Conservation (phyloP, 2,329 filamentous ascomycete genomes). For the Hymenoscyphus salicellus region DNA sequence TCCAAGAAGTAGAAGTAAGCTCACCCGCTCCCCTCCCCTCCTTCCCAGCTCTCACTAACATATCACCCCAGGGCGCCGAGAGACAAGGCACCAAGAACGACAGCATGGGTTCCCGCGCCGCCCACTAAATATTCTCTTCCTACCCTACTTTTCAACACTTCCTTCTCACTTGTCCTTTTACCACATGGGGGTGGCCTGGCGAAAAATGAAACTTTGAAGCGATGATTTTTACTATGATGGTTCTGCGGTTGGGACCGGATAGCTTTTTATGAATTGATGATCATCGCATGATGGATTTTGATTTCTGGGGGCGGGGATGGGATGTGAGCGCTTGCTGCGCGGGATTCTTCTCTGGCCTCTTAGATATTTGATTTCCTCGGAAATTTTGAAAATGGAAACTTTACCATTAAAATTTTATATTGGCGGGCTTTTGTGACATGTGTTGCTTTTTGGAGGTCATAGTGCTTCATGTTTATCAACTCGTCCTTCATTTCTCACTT, state of each 20-base stretch:
- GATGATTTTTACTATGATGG: background rate
- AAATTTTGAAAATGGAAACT: background rate
- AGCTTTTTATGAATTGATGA: slow-evolving; percentile 9
- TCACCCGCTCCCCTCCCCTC: too few species aligned
- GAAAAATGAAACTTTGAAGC: background rate
- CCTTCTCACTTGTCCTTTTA: slow-evolving; percentile 2
- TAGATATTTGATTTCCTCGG: background rate
- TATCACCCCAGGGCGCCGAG: background rate
- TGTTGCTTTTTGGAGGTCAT: background rate
- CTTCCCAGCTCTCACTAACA: background rate
- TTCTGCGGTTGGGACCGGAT: too few species aligned
- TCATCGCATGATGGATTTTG: slow-evolving; percentile 11
- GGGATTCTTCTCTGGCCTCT: background rate
- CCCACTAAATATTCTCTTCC: slow-evolving; percentile 26
- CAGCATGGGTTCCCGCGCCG: slow-evolving; percentile 29
- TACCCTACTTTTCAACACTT: background rate
- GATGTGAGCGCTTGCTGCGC: background rate
- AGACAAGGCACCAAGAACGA: slow-evolving; percentile 33
- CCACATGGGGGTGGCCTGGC: background rate
- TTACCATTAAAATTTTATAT: background rate
- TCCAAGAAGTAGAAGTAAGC: slow-evolving; percentile 58
- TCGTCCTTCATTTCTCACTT: too few species aligned
- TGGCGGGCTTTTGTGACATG: background rate
- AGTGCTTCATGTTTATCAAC: too few species aligned
- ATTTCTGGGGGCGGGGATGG: background rate